Evolutionary conservation across 352 stramenopile species (phyloP).

Genomic region (Globisporangium lucens): DNA sequence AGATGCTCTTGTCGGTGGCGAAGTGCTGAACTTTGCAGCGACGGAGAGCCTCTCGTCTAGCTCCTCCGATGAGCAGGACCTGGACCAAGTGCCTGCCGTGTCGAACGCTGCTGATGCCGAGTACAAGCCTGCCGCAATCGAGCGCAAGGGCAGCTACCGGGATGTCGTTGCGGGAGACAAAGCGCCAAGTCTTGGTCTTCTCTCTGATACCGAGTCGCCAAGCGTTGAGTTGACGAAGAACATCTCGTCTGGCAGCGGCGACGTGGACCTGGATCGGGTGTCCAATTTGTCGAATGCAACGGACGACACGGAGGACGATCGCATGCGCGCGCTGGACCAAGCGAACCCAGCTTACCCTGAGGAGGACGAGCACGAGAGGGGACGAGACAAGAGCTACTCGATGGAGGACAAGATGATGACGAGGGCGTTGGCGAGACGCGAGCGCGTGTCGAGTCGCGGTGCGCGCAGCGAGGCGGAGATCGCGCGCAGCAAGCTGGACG

Average conservation of each 20-base stretch:
- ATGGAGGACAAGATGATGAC: neutral
- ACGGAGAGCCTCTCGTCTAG: neutral
- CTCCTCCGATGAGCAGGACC: neutral
- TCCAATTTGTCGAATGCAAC: conserved; percentile 27
- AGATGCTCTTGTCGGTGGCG: neutral
- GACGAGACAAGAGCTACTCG: neutral
- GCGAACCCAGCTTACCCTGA: neutral
- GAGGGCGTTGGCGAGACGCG: neutral
- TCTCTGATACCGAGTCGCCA: neutral
- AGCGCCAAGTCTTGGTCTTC: neutral
- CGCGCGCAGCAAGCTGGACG: conserved; percentile 1
- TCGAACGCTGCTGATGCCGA: neutral
- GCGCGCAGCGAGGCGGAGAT: neutral
- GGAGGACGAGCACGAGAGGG: neutral
- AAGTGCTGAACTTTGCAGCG: neutral
- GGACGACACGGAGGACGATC: conserved; percentile 30
- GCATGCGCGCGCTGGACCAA: conserved; percentile 11
- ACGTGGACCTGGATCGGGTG: conserved; percentile 10
- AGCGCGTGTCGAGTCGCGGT: neutral
- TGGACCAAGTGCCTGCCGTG: neutral
- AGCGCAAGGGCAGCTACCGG: neutral
- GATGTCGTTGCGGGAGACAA: neutral
- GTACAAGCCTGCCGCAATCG: neutral
- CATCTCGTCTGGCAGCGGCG: neutral
- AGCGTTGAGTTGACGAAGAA: neutral